Conservation (phyloP, 768 basidiomycete species). For the Boletus speciosus region DNA sequence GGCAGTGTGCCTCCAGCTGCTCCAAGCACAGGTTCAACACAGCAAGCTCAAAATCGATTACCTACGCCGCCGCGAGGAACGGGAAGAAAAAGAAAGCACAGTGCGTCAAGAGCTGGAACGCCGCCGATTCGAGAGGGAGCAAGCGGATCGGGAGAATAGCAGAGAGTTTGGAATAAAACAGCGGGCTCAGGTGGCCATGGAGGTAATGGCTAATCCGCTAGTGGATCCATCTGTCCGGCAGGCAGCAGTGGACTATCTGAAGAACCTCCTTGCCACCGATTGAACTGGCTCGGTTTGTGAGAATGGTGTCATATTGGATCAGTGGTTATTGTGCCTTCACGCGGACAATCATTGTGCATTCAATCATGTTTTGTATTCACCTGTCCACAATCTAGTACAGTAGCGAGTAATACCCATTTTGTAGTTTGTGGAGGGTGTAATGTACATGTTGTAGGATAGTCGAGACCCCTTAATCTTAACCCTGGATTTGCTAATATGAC, state of each 20-base stretch:
- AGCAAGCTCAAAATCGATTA: conserved; percentile 70
- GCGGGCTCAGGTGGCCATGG: conserved; percentile 64
- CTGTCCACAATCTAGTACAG: conserved; percentile 2
- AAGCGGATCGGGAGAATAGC: conserved; percentile 51
- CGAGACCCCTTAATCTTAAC: neutral
- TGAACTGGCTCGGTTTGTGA: conserved; percentile 23
- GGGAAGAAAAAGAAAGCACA: conserved; percentile 59
- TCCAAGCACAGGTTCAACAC: conserved; percentile 67
- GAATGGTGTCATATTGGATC: conserved; percentile 1
- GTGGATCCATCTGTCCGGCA: conserved; percentile 61
- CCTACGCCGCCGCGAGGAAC: conserved; percentile 60
- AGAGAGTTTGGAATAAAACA: conserved; percentile 55
- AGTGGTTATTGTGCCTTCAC: conserved; percentile 1
- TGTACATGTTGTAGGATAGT: neutral
- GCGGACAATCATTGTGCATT: conserved; percentile 13
- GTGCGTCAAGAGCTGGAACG: conserved; percentile 52
- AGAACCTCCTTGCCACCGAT: conserved; percentile 51
- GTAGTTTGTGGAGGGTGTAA: neutral
- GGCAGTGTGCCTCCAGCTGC: conserved; percentile 52
- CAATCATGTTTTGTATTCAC: conserved; percentile 7
- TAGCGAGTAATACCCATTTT: conserved; percentile 5
- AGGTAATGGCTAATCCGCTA: conserved; percentile 55
- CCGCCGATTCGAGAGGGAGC: conserved; percentile 52
- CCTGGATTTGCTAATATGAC: neutral
- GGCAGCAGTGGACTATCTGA: conserved; percentile 69